Evolutionary conservation across 805 yeast genomes (phyloP), one percentile per base, ranked within the genome.

Genomic region (Ogataea zsoltii): DNA sequence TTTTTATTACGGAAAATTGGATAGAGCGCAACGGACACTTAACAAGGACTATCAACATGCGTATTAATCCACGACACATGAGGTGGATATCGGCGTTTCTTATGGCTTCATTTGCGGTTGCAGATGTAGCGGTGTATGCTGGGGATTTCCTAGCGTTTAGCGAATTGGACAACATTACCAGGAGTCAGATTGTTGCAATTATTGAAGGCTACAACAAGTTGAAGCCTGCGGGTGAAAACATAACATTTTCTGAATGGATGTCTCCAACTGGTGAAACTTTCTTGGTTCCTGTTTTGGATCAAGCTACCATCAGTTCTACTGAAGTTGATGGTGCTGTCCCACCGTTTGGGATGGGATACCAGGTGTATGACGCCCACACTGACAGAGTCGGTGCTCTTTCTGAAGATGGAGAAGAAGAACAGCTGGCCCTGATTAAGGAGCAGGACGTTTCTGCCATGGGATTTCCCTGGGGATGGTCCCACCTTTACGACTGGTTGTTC

Each of bases 391-490:
- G 38, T 10, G 35, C 38, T 9, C 38, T 34, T 2, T 6, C 33
- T 3, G 39, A 43, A 28, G 42, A 38, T 2, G 48, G 51, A 7
- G 37, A 45, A 7, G 41, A 52, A 7, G 37, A 45, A 7, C 39
- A 52, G 2, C 35, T 42, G 23, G 38, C 51, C 9, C 21, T 52
- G 19, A 52, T 64, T 10, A 48, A 55, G 37, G 67, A 65, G 45
- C 55, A 56, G 38, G 47, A 61, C 41, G 51, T 64, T 30, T n/a
- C 49, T 3, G 47, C 61, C 2, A 29, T 51, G 46, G 66, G 66
- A 1, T 65, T 63, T 34, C 68, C 69, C 0, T 35, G 46, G 13
- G 45, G 55, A 6, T 64, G 62, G 62, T 18, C 46, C 12, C 54
- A 46, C 35, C 45, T 54, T 11, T 46, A 43, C 36, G 51, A 44